phyloP scores from a whole-genome alignment of 1,284 basidiomycete species.

The Sanghuangporus baumii region DNA sequence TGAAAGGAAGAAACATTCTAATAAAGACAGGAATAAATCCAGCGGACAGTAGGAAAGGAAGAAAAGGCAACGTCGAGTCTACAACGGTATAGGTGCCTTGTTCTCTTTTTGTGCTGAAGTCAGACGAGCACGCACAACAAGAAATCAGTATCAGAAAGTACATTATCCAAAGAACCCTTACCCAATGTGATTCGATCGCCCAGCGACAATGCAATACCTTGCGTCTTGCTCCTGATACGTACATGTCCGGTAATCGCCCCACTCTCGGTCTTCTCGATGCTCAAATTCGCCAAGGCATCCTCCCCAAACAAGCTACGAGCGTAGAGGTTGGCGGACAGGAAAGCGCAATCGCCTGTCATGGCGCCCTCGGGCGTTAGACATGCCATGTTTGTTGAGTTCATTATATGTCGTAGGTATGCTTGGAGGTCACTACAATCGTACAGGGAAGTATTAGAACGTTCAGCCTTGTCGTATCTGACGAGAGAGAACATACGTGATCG shows the following conservation, averaged over 20 bases:
- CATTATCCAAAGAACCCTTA: constrained; percentile 28
- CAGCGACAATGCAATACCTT: constrained; percentile 90
- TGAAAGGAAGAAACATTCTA: not conserved
- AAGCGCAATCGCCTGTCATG: constrained; percentile 87
- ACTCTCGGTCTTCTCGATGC: constrained; percentile 83
- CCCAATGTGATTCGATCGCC: constrained; percentile 92
- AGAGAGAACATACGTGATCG: constrained; percentile 56
- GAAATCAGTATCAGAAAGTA: not conserved
- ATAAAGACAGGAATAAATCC: not conserved
- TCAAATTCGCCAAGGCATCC: constrained; percentile 94
- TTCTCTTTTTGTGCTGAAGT: constrained; percentile 57
- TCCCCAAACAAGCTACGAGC: constrained; percentile 92
- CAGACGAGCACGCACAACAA: not conserved
- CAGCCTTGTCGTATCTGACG: not conserved
- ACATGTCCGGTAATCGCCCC: constrained; percentile 87
- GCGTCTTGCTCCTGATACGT: constrained; percentile 89
- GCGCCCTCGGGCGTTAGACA: constrained; percentile 94
- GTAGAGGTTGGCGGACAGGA: constrained; percentile 92
- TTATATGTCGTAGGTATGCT: constrained; percentile 84
- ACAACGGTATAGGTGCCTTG: constrained; percentile 38
- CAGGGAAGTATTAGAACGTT: not conserved
- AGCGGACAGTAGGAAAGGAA: not conserved
- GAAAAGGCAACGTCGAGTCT: constrained; percentile 1
- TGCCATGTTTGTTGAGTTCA: constrained; percentile 93
- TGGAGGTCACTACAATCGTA: constrained; percentile 56